phyloP scores from a whole-genome alignment of 257 asterid species.

The Gentiana straminea region DNA sequence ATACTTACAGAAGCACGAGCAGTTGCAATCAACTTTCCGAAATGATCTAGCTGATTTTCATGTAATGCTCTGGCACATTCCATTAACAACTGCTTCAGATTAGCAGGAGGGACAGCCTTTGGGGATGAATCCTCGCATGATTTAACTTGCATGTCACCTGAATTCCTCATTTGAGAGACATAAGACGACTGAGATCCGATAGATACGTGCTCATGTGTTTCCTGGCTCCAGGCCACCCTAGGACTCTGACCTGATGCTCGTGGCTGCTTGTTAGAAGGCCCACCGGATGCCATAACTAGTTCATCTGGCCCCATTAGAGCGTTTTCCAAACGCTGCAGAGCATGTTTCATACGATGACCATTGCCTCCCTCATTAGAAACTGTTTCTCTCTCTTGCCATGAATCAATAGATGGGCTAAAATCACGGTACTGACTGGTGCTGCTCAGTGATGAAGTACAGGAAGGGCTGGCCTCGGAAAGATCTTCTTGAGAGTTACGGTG shows the following conservation, averaged over 20 bases:
- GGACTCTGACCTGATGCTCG: conserved; percentile 40
- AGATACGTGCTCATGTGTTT: conserved; percentile 21
- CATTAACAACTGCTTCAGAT: conserved; percentile 52
- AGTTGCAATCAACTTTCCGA: conserved; percentile 34
- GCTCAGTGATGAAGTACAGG: conserved; percentile 48
- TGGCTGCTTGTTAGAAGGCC: conserved; percentile 27
- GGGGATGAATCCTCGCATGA: conserved; percentile 20
- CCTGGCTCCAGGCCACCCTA: conserved; percentile 30
- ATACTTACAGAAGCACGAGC: conserved; percentile 61
- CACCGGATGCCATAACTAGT: conserved; percentile 24
- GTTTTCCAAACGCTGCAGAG: conserved; percentile 53
- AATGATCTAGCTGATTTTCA: conserved; percentile 38
- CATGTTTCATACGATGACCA: conserved; percentile 34
- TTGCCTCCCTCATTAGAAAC: conserved; percentile 24
- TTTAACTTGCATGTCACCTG: conserved; percentile 19
- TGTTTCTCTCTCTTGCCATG: conserved; percentile 22
- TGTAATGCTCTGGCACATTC: conserved; percentile 68
- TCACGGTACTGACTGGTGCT: conserved; percentile 29
- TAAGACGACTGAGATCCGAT: conserved; percentile 22
- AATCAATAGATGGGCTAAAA: conserved; percentile 23
- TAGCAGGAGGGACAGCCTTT: conserved; percentile 38
- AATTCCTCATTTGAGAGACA: conserved; percentile 19
- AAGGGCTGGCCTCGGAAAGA: conserved; percentile 38
- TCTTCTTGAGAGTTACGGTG: conserved; percentile 47
- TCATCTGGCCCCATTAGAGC: conserved; percentile 69